Base-by-base conservation (phyloP, 352 stramenopile species). In the Globisporangium echinulatum region DNA sequence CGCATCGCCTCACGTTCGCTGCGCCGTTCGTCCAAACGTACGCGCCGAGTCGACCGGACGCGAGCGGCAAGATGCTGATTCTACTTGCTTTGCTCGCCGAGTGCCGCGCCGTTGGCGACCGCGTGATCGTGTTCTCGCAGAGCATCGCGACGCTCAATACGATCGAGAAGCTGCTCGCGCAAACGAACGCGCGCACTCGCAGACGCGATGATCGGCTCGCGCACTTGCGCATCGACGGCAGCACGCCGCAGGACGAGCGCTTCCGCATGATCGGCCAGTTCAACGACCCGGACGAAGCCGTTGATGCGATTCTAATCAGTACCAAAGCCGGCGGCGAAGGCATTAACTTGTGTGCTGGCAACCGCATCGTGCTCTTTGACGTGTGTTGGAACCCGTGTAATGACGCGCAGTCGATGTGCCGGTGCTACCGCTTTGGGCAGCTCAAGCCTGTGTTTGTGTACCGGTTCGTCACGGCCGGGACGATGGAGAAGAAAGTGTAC, bases 401-500 rank as follows among this genome's bases (percentile, higher is more conserved):
- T 25, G 89, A 97, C 52, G 86, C 88, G 0, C 84, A 97, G 71
- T 95, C 88, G 4, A 97, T 97, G 90, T 97, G 90, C 65, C 85
- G 91, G 19, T 96, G 79, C 13, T 97, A 97, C 55, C 88, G 91
- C 8, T 97, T 97, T 67, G 91, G 92, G 1, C 92, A 98, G 62
- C 85, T 72, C 0, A 97, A 97, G 59, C 76, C 82, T 8, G 91
- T 97, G 14, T 97, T 90, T 61, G 90, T 98, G 4, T 98, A 98
- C 55, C 84, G 90, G 0, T 91, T 98, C 25, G 90, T 98, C 50
- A 85, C 88, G 13, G 87, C 80, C 37, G 89, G 87, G 1, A 97
- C 92, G 7, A 96, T 98, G 74, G 92, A 98, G 70, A 95, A 97
- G 62, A 96, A 96, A 54, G 88, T 97, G 15, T 96, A 96, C 56